Percentiles rank a stretch among this genome's conserved stretches.
Evolutionary conservation across 441 rosid species (phyloP).

Genomic region (Euphorbia celastroides): DNA sequence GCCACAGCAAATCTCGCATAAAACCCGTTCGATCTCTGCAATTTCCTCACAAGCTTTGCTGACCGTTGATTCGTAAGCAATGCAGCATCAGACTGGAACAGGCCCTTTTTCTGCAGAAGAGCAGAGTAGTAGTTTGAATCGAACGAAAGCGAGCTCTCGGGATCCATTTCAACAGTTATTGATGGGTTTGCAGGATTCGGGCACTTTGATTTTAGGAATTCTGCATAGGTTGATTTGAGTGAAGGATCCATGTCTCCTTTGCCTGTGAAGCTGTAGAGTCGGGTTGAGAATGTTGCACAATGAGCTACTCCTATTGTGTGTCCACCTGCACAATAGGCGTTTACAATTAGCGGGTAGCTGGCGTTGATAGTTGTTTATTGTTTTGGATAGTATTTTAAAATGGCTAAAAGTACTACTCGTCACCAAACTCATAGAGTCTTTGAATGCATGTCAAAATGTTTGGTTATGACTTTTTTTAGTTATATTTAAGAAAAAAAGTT

Average conservation of each 20-base stretch:
- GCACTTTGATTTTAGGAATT: constrained; percentile 36
- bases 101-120: constrained; percentile 40
- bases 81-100: constrained; percentile 61
- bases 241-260: constrained; percentile 52
- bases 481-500: too few relatives aligned
- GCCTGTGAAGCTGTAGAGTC: constrained; percentile 67
- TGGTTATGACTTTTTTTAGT: too few relatives aligned
- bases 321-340: constrained; percentile 29
- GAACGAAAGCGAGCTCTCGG: constrained; percentile 33
- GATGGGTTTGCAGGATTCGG: constrained; percentile 12
- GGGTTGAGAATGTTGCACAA: constrained; percentile 33
- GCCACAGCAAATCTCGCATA: too few relatives aligned
- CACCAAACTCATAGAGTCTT: too few relatives aligned
- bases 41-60: too few relatives aligned
- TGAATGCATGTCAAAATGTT: too few relatives aligned
- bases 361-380: too few relatives aligned
- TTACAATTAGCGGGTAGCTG: too few relatives aligned
- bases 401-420: too few relatives aligned
- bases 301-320: constrained; percentile 57
- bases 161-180: constrained; percentile 49
- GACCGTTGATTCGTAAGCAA: too few relatives aligned
- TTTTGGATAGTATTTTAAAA: too few relatives aligned
- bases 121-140: constrained; percentile 36
- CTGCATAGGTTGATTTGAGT: constrained; percentile 32
- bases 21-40: too few relatives aligned